Percentiles rank a stretch among this genome's conserved stretches.
phyloP scores from a whole-genome alignment of 352 stramenopile species.

The Thraustochytrium striatum region DNA sequence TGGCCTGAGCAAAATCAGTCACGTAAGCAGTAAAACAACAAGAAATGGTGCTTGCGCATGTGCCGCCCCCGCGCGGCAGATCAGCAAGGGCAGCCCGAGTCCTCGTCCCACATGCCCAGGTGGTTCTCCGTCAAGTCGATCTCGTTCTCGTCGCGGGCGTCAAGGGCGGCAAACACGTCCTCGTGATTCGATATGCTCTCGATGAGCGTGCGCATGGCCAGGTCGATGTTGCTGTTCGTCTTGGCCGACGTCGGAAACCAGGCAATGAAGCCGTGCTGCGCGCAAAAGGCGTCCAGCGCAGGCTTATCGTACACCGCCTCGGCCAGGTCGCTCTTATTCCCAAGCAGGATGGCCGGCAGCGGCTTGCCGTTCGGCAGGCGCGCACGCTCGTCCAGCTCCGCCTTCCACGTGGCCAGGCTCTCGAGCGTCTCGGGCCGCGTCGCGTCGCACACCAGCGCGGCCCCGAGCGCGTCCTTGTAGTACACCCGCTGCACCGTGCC shows the following conservation, averaged over 20 bases:
- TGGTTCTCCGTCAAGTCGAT: conserved; percentile 14
- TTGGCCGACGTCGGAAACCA: conserved; percentile 89
- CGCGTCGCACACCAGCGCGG: conserved; percentile 85
- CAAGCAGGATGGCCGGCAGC: conserved; percentile 81
- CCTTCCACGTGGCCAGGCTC: conserved; percentile 81
- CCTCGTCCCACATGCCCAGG: neutral
- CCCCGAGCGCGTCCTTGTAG: conserved; percentile 84
- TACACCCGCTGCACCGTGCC: conserved; percentile 85
- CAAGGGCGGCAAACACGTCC: conserved; percentile 18
- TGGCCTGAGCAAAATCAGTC: neutral
- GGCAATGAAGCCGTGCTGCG: conserved; percentile 78
- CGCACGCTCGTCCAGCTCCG: conserved; percentile 85
- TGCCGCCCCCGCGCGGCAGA: neutral
- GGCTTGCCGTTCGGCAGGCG: conserved; percentile 80
- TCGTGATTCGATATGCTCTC: conserved; percentile 8
- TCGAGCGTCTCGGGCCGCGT: conserved; percentile 82
- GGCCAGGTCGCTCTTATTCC: conserved; percentile 86
- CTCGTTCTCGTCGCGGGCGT: neutral
- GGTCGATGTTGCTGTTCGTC: conserved; percentile 82
- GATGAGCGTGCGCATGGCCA: conserved; percentile 74
- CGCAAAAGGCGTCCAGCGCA: conserved; percentile 77
- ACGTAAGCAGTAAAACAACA: neutral
- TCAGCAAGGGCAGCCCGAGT: conserved; percentile 9
- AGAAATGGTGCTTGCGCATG: neutral
- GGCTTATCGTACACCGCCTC: conserved; percentile 65